Evolutionary conservation across 768 basidiomycete species (phyloP).

Genomic region (Lactarius sp.): DNA sequence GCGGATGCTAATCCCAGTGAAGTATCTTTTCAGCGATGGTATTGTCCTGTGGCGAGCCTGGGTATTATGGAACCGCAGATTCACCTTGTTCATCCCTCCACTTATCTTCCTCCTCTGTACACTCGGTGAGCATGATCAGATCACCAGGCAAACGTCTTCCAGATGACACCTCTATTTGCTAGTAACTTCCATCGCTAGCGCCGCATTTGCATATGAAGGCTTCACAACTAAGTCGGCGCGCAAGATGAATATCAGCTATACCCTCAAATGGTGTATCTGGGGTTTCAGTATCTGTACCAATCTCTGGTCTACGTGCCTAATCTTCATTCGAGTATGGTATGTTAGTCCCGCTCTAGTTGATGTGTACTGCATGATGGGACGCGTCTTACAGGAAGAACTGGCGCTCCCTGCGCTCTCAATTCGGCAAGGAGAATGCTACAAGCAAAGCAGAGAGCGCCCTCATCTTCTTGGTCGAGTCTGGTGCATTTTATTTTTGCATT

Average conservation of each 20-base stretch:
- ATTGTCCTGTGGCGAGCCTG: slow-evolving; percentile 20
- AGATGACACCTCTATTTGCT: neutral
- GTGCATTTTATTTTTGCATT: slow-evolving; percentile 7
- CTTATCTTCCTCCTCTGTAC: slow-evolving; percentile 3
- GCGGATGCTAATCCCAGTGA: neutral
- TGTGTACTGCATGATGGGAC: neutral
- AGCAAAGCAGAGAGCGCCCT: slow-evolving; percentile 3
- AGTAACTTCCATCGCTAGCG: slow-evolving; percentile 4
- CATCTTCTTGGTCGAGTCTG: slow-evolving; percentile 12
- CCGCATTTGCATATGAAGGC: neutral
- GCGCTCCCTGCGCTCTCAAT: neutral
- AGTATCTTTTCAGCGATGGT: slow-evolving; percentile 10
- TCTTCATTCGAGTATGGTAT: slow-evolving; percentile 12
- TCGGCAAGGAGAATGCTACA: neutral
- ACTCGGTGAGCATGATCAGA: slow-evolving; percentile 1
- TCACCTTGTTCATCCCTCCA: neutral
- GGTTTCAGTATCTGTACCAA: slow-evolving; percentile 9
- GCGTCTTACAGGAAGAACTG: slow-evolving; percentile 1
- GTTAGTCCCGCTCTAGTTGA: neutral
- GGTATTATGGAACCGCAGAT: slow-evolving; percentile 9
- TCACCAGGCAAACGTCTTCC: neutral
- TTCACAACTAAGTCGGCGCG: neutral
- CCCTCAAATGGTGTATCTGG: slow-evolving; percentile 1
- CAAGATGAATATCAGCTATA: neutral
- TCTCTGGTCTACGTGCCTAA: slow-evolving; percentile 17